Conservation (phyloP, 2,329 filamentous ascomycete genomes). For the Cladosporium sp. region DNA sequence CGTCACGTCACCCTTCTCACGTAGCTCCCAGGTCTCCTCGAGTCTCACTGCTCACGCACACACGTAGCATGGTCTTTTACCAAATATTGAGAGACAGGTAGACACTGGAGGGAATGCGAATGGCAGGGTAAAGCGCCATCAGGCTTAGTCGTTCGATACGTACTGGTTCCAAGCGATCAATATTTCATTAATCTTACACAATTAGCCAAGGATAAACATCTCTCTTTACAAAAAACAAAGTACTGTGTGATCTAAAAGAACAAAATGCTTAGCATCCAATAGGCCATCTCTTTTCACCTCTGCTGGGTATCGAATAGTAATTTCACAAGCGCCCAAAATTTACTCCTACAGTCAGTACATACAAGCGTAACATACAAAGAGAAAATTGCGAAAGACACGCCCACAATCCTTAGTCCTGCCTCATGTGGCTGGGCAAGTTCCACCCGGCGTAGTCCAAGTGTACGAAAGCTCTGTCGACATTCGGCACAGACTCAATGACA, state of each 20-base stretch:
- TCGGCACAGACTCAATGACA: slow-evolving; percentile 79
- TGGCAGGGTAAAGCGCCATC: too few relatives aligned
- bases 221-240: neutral
- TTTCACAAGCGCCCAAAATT: neutral
- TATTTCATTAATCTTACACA: neutral
- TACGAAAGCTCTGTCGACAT: slow-evolving; percentile 61
- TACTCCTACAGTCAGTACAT: neutral
- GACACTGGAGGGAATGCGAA: too few relatives aligned
- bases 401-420: slow-evolving; percentile 37
- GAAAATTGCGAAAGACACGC: neutral
- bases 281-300: neutral
- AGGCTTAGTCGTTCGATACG: too few relatives aligned
- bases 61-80: too few relatives aligned
- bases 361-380: neutral
- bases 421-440: slow-evolving; percentile 54
- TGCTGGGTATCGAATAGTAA: neutral
- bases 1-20: too few relatives aligned
- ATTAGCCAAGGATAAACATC: neutral
- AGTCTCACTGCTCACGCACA: too few relatives aligned
- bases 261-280: neutral
- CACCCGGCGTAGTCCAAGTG: slow-evolving; percentile 54
- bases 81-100: too few relatives aligned
- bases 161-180: neutral
- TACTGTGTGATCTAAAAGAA: too few relatives aligned
- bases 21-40: too few relatives aligned